Percentiles rank a stretch among this genome's conserved stretches.
These are phyloP conservation scores for Coemansia erecta DNA, from an alignment of 192 early-diverging fungal species.

Conservation along the genomic window DNA sequence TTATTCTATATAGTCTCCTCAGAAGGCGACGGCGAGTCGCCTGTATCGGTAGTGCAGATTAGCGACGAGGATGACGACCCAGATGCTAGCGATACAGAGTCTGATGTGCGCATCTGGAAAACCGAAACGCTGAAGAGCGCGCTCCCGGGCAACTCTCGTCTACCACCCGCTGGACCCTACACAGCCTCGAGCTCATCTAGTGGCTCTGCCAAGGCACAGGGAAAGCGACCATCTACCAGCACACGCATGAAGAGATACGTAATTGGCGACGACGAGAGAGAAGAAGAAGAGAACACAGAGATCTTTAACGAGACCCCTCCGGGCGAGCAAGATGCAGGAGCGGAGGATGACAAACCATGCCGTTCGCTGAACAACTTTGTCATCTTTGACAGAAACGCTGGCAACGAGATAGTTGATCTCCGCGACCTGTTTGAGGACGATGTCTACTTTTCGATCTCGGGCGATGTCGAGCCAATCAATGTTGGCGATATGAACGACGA, in stretches of 20 bases:
- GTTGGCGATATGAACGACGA: conserved; percentile 23
- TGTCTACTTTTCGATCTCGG: conserved; percentile 47
- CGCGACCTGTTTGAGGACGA: conserved; percentile 53
- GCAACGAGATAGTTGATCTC: conserved; percentile 35
- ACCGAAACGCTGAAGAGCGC: background rate
- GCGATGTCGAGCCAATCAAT: conserved; percentile 51
- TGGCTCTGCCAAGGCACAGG: background rate
- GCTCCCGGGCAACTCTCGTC: background rate
- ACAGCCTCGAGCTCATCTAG: background rate
- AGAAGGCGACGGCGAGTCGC: no score
- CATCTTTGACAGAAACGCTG: conserved; percentile 41
- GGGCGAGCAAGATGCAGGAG: conserved; percentile 11
- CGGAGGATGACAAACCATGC: conserved; percentile 41
- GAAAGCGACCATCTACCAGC: background rate
- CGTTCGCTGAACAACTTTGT: conserved; percentile 58
- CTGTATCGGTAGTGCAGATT: background rate
- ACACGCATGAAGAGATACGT: conserved; percentile 12
- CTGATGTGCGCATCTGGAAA: background rate
- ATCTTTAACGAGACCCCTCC: conserved; percentile 45
- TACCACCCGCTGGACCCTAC: background rate
- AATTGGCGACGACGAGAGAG: conserved; percentile 22
- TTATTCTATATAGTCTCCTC: no score
- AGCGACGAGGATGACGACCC: background rate
- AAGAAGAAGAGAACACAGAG: conserved; percentile 45
- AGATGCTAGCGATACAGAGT: background rate